These are phyloP conservation scores for Centaurea solstitialis DNA, from an alignment of 129 eudicot species.

Conservation along the genomic window DNA sequence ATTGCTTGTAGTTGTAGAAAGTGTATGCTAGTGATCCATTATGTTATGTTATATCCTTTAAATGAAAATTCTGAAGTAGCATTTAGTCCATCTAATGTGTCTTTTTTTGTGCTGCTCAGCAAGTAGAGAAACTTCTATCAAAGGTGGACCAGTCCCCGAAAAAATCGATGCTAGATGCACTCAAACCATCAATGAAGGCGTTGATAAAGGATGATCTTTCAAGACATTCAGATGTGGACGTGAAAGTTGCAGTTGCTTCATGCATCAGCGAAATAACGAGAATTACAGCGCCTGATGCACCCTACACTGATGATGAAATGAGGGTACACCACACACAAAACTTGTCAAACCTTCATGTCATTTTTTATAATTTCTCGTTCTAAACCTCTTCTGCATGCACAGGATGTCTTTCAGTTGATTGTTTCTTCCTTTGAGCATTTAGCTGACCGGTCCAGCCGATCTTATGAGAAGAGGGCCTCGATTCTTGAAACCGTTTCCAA, in stretches of 20 bases:
- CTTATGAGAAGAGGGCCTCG: constrained; percentile 62
- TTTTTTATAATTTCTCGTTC: not conserved
- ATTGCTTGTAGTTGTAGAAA: not conserved
- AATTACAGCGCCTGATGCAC: constrained; percentile 98
- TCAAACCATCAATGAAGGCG: constrained; percentile 67
- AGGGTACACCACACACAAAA: constrained; percentile 51
- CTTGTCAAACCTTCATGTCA: not conserved
- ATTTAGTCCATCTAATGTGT: not conserved
- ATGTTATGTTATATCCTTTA: not conserved
- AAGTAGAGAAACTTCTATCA: constrained; percentile 58
- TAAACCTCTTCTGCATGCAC: constrained; percentile 19
- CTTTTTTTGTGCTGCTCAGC: constrained; percentile 38
- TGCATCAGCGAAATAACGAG: constrained; percentile 96
- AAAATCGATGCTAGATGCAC: constrained; percentile 64
- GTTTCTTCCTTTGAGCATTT: constrained; percentile 82
- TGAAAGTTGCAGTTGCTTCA: constrained; percentile 80
- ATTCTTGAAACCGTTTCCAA: constrained; percentile 91
- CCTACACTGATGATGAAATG: constrained; percentile 87
- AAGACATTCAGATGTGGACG: constrained; percentile 74
- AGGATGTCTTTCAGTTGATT: constrained; percentile 86
- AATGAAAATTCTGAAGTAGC: not conserved
- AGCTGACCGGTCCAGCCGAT: constrained; percentile 67
- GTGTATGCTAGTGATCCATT: not conserved
- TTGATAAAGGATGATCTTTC: constrained; percentile 55
- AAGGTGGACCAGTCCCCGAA: constrained; percentile 89